Evolutionary conservation across 257 asterid genomes (phyloP).

Genomic region (Salvia rosmarinus): DNA sequence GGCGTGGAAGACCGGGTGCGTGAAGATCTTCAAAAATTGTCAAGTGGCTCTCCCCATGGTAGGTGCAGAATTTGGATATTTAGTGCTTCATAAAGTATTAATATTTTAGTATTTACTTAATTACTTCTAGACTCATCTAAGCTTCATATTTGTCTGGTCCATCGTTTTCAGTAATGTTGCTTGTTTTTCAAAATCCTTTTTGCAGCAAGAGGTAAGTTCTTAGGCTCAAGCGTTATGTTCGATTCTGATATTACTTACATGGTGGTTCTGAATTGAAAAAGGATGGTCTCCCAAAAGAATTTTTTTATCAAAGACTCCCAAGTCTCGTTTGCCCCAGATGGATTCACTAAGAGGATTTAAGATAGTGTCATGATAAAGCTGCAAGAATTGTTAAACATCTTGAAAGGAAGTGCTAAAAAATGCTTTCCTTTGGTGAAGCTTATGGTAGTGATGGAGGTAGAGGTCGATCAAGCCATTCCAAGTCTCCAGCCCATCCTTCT

Average conservation of each 20-base stretch:
- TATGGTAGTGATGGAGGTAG: constrained; percentile 91
- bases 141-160: constrained; percentile 25
- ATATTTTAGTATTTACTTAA: constrained; percentile 26
- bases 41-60: constrained; percentile 87
- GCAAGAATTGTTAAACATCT: constrained; percentile 71
- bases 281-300: constrained; percentile 58
- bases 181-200: constrained; percentile 48
- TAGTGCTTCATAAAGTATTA: no score
- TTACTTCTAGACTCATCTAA: constrained; percentile 17
- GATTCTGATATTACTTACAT: constrained; percentile 75
- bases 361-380: constrained; percentile 85
- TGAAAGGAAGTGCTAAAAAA: constrained; percentile 78
- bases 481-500: constrained; percentile 76
- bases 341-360: constrained; percentile 66
- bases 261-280: constrained; percentile 80
- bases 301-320: constrained; percentile 64
- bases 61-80: constrained; percentile 41
- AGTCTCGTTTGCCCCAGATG: constrained; percentile 70
- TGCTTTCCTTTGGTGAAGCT: constrained; percentile 98
- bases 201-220: constrained; percentile 99
- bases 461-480: constrained; percentile 79
- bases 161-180: constrained; percentile 40
- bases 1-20: constrained; percentile 73
- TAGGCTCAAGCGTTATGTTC: constrained; percentile 78
- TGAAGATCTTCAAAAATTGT: constrained; percentile 67